A percentile compares a stretch with the other conserved stretches of the same genome.
Conservation (phyloP, 2,329 filamentous ascomycete genomes). For the Colletotrichum graminicola region DNA sequence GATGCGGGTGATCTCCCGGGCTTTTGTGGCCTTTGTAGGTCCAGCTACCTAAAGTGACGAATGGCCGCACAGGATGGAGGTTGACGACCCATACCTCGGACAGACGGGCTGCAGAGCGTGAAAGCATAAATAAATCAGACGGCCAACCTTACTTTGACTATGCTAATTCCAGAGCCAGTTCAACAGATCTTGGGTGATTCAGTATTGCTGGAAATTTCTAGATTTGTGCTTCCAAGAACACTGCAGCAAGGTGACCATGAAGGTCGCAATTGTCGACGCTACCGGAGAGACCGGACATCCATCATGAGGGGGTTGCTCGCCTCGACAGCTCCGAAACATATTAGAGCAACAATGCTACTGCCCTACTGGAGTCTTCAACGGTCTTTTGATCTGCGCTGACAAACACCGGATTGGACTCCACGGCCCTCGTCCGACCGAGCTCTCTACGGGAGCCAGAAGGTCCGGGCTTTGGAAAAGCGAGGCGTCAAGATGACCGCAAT, state of each 20-base stretch:
- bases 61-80: no score
- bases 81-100: no score
- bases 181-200: no score
- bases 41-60: no score
- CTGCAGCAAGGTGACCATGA: slow-evolving; percentile 37
- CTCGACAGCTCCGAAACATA: slow-evolving; percentile 39
- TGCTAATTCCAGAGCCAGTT: not conserved
- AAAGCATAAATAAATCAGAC: not conserved
- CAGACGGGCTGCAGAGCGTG: no score
- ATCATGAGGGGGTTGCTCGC: slow-evolving; percentile 55
- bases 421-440: slow-evolving; percentile 59
- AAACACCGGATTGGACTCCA: slow-evolving; percentile 55
- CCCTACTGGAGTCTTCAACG: no score
- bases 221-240: not conserved
- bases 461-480: slow-evolving; percentile 53
- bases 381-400: not conserved
- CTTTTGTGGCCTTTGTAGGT: no score
- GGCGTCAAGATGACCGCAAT: slow-evolving; percentile 58
- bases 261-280: slow-evolving; percentile 55
- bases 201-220: not conserved
- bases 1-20: no score
- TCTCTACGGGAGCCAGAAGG: slow-evolving; percentile 55
- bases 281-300: slow-evolving; percentile 57
- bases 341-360: not conserved
- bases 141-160: not conserved